Percentiles rank a stretch among this genome's conserved stretches.
Evolutionary conservation across 495 filamentous ascomycete species (phyloP).

Genomic region (Podospora anserina): DNA sequence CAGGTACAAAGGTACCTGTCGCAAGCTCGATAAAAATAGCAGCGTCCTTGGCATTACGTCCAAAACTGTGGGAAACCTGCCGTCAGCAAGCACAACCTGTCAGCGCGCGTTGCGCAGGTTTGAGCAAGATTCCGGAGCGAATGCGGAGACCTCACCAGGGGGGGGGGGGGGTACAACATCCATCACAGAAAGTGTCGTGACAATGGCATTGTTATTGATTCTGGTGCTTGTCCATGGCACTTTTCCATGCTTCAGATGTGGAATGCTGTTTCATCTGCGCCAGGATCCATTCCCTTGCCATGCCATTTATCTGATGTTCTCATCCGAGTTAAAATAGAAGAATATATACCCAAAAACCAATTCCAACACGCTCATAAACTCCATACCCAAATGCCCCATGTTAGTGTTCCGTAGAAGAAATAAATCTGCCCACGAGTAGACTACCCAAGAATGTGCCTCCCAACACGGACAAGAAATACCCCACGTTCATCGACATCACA

Average conservation of each 20-base stretch:
- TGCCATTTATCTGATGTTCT: neutral
- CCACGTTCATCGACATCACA: slow-evolving; percentile 97
- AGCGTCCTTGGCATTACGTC: neutral
- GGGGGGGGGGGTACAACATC: neutral
- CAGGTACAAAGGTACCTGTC: neutral
- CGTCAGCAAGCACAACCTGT: neutral
- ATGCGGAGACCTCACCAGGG: neutral
- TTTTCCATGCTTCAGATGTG: too few relatives aligned
- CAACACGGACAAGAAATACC: slow-evolving; percentile 89
- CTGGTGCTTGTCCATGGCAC: neutral
- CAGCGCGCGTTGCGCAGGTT: neutral
- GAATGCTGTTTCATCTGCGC: too few relatives aligned
- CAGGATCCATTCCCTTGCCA: neutral
- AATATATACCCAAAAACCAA: neutral
- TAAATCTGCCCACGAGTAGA: slow-evolving; percentile 70
- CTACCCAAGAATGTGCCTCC: slow-evolving; percentile 82
- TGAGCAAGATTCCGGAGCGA: neutral
- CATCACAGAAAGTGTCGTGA: neutral
- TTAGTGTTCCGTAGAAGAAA: slow-evolving; percentile 37
- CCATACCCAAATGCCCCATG: neutral
- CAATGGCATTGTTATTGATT: neutral
- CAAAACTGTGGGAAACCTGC: neutral
- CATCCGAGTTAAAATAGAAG: neutral
- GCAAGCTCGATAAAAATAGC: neutral
- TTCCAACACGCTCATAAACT: neutral